A percentile compares a stretch with the other conserved stretches of the same genome.
Evolutionary conservation across 345 rosid genomes (phyloP).

Genomic region (Linum usitatissimum): DNA sequence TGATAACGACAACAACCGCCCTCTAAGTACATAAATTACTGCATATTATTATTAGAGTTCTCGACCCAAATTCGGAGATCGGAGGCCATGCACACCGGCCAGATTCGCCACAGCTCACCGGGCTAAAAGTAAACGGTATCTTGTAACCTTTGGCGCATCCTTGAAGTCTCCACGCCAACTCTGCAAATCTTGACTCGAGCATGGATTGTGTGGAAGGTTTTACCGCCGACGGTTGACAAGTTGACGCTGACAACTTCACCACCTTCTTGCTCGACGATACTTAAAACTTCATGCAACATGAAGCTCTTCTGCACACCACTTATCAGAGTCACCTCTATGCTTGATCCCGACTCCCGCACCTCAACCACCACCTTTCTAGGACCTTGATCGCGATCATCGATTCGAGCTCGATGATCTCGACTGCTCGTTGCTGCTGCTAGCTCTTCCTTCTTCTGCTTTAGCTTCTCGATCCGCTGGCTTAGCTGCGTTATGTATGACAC

Average conservation of each 20-base stretch:
- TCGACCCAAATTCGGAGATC: too few species aligned
- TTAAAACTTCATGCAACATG: slow-evolving; percentile 27
- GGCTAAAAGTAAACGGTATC: background rate
- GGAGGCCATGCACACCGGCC: too few species aligned
- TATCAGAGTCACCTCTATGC: slow-evolving; percentile 31
- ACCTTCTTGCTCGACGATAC: slow-evolving; percentile 45
- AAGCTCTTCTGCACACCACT: slow-evolving; percentile 31
- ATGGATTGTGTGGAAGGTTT: slow-evolving; percentile 40
- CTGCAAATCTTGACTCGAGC: slow-evolving; percentile 20
- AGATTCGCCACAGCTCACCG: too few species aligned
- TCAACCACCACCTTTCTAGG: slow-evolving; percentile 26
- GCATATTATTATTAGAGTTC: too few species aligned
- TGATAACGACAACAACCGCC: too few species aligned
- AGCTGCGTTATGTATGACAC: slow-evolving; percentile 32
- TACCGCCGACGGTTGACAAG: slow-evolving; percentile 30
- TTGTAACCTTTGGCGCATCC: background rate
- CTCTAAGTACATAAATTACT: too few species aligned
- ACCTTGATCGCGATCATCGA: background rate
- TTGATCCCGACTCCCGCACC: slow-evolving; percentile 28
- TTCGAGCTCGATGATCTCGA: background rate
- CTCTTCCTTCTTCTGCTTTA: slow-evolving; percentile 30
- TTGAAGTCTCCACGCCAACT: background rate
- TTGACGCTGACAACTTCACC: slow-evolving; percentile 41
- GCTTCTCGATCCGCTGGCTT: slow-evolving; percentile 27
- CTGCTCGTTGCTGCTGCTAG: slow-evolving; percentile 2